Evolutionary conservation across 2,329 filamentous ascomycete species (phyloP).

Genomic region (Westerdykella ornata): DNA sequence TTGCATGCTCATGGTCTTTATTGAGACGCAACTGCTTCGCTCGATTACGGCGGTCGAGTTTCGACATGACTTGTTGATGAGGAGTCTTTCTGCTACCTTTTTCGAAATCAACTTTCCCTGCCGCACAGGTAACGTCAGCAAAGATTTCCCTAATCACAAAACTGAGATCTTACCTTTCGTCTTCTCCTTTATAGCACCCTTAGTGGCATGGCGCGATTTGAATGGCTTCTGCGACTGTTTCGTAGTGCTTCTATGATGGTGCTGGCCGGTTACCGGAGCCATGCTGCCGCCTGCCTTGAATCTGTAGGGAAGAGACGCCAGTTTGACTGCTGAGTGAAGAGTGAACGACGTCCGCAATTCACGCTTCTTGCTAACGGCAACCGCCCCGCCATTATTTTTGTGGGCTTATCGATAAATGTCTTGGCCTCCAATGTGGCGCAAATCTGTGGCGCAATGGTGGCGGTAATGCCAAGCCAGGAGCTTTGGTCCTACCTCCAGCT

Average conservation of each 20-base stretch:
- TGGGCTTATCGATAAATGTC: conserved; percentile 16
- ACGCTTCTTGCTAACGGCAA: conserved; percentile 1
- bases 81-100: conserved; percentile 74
- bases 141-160: not conserved
- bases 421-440: conserved; percentile 3
- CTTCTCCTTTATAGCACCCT: conserved; percentile 75
- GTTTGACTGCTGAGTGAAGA: conserved; percentile 11
- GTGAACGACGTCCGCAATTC: not conserved
- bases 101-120: conserved; percentile 74
- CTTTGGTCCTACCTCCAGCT: no score
- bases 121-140: conserved; percentile 8
- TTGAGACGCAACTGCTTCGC: conserved; percentile 79
- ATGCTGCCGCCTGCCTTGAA: conserved; percentile 76
- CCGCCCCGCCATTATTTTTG: conserved; percentile 3
- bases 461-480: not conserved
- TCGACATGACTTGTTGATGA: conserved; percentile 95
- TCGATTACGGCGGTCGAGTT: conserved; percentile 90
- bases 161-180: conserved; percentile 62
- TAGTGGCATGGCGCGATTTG: conserved; percentile 87
- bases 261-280: conserved; percentile 58
- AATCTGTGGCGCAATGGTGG: not conserved
- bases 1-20: conserved; percentile 77
- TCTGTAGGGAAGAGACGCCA: conserved; percentile 58
- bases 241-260: conserved; percentile 89
- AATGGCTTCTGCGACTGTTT: conserved; percentile 84